Base-by-base conservation (phyloP, 2,329 filamentous ascomycete species). In the Colletotrichum falcatum region DNA sequence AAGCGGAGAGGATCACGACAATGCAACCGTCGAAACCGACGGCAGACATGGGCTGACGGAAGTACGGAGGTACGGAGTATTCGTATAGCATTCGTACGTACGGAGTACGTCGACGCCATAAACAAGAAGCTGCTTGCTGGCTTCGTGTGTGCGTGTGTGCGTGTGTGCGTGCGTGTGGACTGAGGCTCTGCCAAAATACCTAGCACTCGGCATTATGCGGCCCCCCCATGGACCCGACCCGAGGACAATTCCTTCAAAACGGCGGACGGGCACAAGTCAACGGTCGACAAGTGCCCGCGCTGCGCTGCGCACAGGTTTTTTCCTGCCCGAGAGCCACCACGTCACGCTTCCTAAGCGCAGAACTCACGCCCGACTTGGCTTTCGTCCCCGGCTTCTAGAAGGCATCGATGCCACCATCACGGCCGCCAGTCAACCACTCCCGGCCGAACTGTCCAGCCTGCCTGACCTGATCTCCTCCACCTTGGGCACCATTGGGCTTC, bases 401-500 rank as follows among this genome's bases (percentile, higher is more conserved):
- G 51, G 44, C 42, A 54, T 59, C 68, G 51, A 59, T 48, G 53
- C 53, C 37, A 46, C 42, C 58, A 62, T 46, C 63, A 42, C 23
- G 16, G 28, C 48, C 61, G 53, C 56, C 51, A 28, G 58, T 35
- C 42, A 16, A 35, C 23, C 16, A 26, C 14, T 42, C 63, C 67
- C 58, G 64, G 64, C 67, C 51, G 64, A 59, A 70, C 64, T 58
- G 58, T 37, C n/a, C n/a, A 67, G 58, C 51, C 58, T 37, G 30
- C 56, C 61, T 62, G 44, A 67, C 58, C 64, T n/a, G n/a, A n/a
- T n/a, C n/a, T 67, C 64, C 63, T 67, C 69, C 55, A 65, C 69
- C 65, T 71, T 65, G 69, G 69, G 69, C 65, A 70, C 33, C 69
- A 70, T 70, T 49, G 69, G 67, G 64, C 65, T 65, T 60, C n/a